These are phyloP conservation scores for Phytophthora pistaciae DNA, from an alignment of 352 stramenopile genomes.

Conservation along the genomic window DNA sequence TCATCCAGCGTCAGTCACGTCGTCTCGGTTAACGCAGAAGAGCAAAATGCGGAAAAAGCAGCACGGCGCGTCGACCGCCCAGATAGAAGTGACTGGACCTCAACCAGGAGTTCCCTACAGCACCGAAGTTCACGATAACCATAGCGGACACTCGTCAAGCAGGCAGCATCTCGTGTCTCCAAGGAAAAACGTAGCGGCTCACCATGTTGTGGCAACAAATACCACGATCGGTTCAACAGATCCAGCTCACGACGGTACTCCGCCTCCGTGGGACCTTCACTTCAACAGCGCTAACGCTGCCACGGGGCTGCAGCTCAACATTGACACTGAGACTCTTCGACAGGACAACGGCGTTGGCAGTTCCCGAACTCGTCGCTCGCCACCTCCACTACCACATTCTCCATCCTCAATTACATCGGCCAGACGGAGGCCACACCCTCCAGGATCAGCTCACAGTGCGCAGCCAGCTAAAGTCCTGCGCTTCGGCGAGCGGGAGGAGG, in stretches of 20 bases:
- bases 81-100: slow-evolving; percentile 16
- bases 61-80: background rate
- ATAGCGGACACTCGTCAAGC: background rate
- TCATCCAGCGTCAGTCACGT: slow-evolving; percentile 26
- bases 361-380: slow-evolving; percentile 10
- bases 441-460: slow-evolving; percentile 7
- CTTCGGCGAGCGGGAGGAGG: slow-evolving; percentile 28
- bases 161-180: slow-evolving; percentile 35
- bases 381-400: slow-evolving; percentile 17
- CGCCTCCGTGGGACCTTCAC: background rate
- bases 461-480: background rate
- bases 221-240: background rate
- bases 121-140: slow-evolving; percentile 16
- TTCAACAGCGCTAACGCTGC: background rate
- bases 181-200: slow-evolving; percentile 40
- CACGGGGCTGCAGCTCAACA: slow-evolving; percentile 17
- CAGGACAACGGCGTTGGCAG: slow-evolving; percentile 3
- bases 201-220: slow-evolving; percentile 2
- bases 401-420: slow-evolving; percentile 14
- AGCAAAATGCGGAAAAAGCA: slow-evolving; percentile 34
- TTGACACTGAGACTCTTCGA: slow-evolving; percentile 10
- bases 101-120: slow-evolving; percentile 54
- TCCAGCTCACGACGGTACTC: background rate
- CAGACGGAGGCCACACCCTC: slow-evolving; percentile 15
- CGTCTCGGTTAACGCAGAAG: slow-evolving; percentile 28